Conservation (phyloP, 2,329 filamentous ascomycete genomes). For the Aquanectria penicillioides region DNA sequence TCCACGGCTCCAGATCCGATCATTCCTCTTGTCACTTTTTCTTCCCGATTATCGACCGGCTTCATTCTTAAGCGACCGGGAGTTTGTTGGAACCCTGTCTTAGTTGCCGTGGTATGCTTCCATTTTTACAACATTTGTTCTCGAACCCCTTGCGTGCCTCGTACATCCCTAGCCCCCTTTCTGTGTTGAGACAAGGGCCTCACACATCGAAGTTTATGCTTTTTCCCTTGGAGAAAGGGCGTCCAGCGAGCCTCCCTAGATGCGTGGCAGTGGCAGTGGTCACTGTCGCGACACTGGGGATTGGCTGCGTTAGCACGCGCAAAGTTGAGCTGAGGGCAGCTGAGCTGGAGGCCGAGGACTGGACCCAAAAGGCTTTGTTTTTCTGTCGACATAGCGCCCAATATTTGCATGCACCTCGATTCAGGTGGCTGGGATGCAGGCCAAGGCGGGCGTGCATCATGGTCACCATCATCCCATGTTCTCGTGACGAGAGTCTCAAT, state of each 20-base stretch:
- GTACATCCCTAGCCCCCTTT: constrained; percentile 26
- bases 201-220: constrained; percentile 8
- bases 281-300: not conserved
- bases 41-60: constrained; percentile 38
- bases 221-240: not conserved
- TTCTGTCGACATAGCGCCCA: not conserved
- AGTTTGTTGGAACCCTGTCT: constrained; percentile 34
- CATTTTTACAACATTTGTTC: constrained; percentile 35
- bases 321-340: constrained; percentile 3
- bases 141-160: constrained; percentile 33
- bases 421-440: constrained; percentile 5
- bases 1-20: constrained; percentile 28
- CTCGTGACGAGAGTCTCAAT: too few species aligned
- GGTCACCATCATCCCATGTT: not conserved
- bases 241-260: constrained; percentile 5
- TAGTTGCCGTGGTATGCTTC: constrained; percentile 41
- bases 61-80: constrained; percentile 35
- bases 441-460: not conserved
- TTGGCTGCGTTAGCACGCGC: constrained; percentile 15
- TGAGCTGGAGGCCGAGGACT: constrained; percentile 6
- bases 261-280: constrained; percentile 13
- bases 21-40: constrained; percentile 40
- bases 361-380: not conserved
- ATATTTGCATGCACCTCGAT: constrained; percentile 4
- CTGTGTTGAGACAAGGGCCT: constrained; percentile 30